phyloP scores from a whole-genome alignment of 2,329 filamentous ascomycete species.

The Colletotrichum orbiculare region DNA sequence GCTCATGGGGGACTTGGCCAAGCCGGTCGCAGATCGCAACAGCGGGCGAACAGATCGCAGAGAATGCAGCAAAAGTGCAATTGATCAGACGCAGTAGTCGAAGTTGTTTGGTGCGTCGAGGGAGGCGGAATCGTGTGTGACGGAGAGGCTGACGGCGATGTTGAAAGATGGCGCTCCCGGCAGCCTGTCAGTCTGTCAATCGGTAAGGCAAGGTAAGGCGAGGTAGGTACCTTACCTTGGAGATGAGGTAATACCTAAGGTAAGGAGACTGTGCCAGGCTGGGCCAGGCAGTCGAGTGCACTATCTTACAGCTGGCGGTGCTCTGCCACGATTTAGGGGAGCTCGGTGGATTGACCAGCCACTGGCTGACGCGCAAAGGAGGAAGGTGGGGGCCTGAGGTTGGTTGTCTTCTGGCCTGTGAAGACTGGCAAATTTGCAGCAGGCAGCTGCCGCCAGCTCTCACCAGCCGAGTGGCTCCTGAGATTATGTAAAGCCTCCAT shows the following conservation, averaged over 20 bases:
- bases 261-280: neutral
- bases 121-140: neutral
- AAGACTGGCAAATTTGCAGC: neutral
- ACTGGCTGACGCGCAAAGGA: constrained; percentile 11
- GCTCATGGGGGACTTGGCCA: constrained; percentile 28
- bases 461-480: too few relatives aligned
- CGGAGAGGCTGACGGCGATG: constrained; percentile 27
- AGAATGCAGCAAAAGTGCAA: neutral
- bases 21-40: neutral
- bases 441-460: too few relatives aligned
- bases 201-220: constrained; percentile 8
- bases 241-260: constrained; percentile 23
- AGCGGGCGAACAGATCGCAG: neutral
- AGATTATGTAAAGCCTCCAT: neutral
- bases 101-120: constrained; percentile 3
- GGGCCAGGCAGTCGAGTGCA: constrained; percentile 10
- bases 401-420: neutral
- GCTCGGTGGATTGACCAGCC: constrained; percentile 20
- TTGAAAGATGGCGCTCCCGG: neutral
- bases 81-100: neutral
- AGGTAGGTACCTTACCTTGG: neutral
- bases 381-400: constrained; percentile 15
- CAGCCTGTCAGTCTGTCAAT: neutral
- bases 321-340: constrained; percentile 14
- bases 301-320: neutral